phyloP scores from a whole-genome alignment of 352 stramenopile species.

The Phytophthora cryptogea region DNA sequence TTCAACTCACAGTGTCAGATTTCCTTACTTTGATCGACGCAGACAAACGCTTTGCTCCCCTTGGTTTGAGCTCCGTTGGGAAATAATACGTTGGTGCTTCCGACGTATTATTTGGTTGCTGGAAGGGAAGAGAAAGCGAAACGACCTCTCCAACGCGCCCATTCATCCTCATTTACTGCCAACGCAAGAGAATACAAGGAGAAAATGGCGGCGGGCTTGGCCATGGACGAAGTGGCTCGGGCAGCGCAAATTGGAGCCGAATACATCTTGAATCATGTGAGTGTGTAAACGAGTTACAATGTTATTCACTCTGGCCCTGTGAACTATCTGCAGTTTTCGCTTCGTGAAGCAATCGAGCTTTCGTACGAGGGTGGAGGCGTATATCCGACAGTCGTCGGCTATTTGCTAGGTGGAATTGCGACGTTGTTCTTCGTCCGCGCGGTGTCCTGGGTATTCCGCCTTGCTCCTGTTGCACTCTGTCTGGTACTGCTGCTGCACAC shows the following conservation, averaged over 20 bases:
- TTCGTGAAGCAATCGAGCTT: slow-evolving; percentile 41
- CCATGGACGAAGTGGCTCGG: slow-evolving; percentile 32
- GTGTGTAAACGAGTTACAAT: neutral
- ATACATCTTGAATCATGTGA: slow-evolving; percentile 33
- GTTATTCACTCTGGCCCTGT: neutral
- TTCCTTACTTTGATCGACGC: neutral
- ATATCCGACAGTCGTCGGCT: slow-evolving; percentile 64
- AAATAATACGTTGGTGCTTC: too few species aligned
- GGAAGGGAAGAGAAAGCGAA: slow-evolving; percentile 26
- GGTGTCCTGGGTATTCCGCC: slow-evolving; percentile 20
- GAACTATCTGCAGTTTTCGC: slow-evolving; percentile 38
- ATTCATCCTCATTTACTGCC: neutral
- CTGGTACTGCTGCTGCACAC: slow-evolving; percentile 36
- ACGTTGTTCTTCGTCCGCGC: slow-evolving; percentile 39
- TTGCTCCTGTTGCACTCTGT: slow-evolving; percentile 25
- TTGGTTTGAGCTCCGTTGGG: too few species aligned
- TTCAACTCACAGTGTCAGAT: neutral
- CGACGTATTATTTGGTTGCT: neutral
- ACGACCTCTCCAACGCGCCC: slow-evolving; percentile 10
- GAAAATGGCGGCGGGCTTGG: slow-evolving; percentile 18
- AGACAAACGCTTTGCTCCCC: too few species aligned
- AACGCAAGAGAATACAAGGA: neutral
- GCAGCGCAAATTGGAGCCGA: slow-evolving; percentile 27
- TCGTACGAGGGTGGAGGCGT: slow-evolving; percentile 64
- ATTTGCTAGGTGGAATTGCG: slow-evolving; percentile 50